Conservation (phyloP, 768 basidiomycete species). For the Psilocybe cyanescens region DNA sequence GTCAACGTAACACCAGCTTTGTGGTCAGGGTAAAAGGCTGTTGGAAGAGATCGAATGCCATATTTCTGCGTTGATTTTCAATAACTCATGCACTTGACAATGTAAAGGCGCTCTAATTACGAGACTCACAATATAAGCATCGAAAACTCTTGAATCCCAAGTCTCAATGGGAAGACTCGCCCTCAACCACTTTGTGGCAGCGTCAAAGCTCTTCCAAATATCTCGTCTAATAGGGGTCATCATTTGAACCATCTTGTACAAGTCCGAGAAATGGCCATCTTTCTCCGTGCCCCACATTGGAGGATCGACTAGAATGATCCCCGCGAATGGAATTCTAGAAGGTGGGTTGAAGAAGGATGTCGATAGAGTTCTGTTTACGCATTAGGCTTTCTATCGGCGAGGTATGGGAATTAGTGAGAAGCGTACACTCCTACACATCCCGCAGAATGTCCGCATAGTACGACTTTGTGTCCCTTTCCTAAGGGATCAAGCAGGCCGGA, state of each 20-base stretch:
- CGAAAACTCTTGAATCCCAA: constrained; percentile 32
- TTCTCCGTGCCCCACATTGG: constrained; percentile 25
- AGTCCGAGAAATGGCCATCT: constrained; percentile 26
- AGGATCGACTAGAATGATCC: constrained; percentile 30
- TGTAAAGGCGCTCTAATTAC: neutral
- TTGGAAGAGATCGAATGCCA: constrained; percentile 30
- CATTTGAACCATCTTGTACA: constrained; percentile 27
- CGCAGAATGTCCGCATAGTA: constrained; percentile 36
- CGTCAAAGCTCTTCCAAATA: constrained; percentile 27
- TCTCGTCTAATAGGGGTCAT: constrained; percentile 29
- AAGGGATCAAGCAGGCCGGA: constrained; percentile 28
- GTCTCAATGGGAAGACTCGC: constrained; percentile 25
- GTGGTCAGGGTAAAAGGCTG: constrained; percentile 31
- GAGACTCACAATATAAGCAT: constrained; percentile 23
- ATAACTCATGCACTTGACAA: neutral
- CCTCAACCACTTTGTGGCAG: constrained; percentile 27
- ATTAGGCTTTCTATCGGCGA: neutral
- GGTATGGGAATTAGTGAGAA: neutral
- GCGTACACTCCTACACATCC: constrained; percentile 33
- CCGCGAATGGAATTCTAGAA: constrained; percentile 26
- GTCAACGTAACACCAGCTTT: constrained; percentile 28
- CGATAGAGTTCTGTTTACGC: constrained; percentile 22
- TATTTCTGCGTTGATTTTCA: constrained; percentile 21
- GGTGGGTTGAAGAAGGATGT: constrained; percentile 32
- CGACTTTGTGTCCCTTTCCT: constrained; percentile 25